These are phyloP conservation scores for Arthromyces matolae DNA, from an alignment of 768 basidiomycete species.

Conservation along the genomic window DNA sequence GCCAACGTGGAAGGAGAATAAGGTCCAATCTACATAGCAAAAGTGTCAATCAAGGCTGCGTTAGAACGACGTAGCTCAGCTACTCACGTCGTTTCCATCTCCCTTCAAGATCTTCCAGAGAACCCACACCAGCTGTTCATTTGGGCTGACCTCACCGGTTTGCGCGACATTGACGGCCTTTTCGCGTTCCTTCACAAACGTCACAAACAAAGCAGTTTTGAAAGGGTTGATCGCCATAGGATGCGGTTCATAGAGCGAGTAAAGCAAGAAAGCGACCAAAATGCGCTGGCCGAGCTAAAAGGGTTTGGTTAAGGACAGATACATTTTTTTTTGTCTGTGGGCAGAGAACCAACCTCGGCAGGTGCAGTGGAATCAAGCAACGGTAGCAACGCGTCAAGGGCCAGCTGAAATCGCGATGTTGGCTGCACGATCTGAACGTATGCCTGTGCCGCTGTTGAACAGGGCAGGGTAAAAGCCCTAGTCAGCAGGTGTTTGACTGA, in stretches of 20 bases:
- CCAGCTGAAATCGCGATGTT: slow-evolving; percentile 76
- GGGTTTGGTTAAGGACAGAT: slow-evolving; percentile 2
- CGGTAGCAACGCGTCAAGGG: slow-evolving; percentile 77
- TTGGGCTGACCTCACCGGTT: slow-evolving; percentile 48
- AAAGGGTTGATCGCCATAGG: slow-evolving; percentile 81
- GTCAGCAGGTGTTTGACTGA: slow-evolving; percentile 67
- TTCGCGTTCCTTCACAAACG: slow-evolving; percentile 67
- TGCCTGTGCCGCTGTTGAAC: slow-evolving; percentile 72
- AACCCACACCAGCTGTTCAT: slow-evolving; percentile 82
- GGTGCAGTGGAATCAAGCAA: slow-evolving; percentile 53
- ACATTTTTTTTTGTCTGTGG: slow-evolving; percentile 1
- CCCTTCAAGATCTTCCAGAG: slow-evolving; percentile 84
- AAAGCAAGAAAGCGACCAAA: slow-evolving; percentile 74
- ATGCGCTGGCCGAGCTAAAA: slow-evolving; percentile 67
- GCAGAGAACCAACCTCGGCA: slow-evolving; percentile 43
- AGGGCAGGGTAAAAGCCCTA: slow-evolving; percentile 65
- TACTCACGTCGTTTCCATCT: slow-evolving; percentile 73
- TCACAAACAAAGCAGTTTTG: slow-evolving; percentile 65
- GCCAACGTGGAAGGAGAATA: slow-evolving; percentile 75
- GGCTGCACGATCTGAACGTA: slow-evolving; percentile 75
- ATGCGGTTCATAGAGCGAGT: slow-evolving; percentile 76
- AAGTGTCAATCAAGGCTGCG: background rate
- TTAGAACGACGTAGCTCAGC: background rate
- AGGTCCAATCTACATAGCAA: slow-evolving; percentile 82
- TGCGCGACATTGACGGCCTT: slow-evolving; percentile 51